Evolutionary conservation across 1,284 basidiomycete genomes (phyloP), one percentile per base, ranked within the genome.

Genomic region (Sanghuangporus sanghuang): DNA sequence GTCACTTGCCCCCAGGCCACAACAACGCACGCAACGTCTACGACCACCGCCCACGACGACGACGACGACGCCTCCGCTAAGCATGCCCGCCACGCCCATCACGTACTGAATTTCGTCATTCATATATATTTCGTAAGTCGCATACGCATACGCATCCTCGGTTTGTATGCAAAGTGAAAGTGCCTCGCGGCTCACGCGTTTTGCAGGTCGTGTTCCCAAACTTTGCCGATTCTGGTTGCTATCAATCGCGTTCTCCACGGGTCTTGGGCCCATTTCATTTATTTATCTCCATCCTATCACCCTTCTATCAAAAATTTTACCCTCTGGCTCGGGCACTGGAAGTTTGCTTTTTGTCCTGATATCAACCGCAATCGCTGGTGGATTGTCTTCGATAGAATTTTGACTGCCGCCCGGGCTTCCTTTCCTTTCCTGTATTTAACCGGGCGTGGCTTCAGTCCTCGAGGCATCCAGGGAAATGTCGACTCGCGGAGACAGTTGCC

Each of bases 121-220:
- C 23, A 21, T 7, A 23, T 52, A 14, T 23, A 21, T 11, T 23
- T 8, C 49, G 49, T 52, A 52, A 52, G 49, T 52, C 9, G 23
- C 12, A n/a, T 52, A 32, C 21, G 27, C 7, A 14, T n/a, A 11
- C n/a, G n/a, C 6, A 2, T 32, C 5, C 49, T 23, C 49, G 6
- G 49, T 32, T 52, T 52, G 49, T 52, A 52, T 46, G 44, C 44
- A 46, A 46, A n/a, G 44, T 46, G 44, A 46, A 46, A n/a, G 44
- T 46, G 44, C 49, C 63, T 64, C 58, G 59, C 49, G 57, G 50
- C 63, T 64, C 63, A 64, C 55, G 57, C 63, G 63, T 64, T 64
- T 55, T 56, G 27, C 52, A 60, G 59, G 58, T 64, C 63, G 63
- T 64, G 63, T 61, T 60, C 54, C 18, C 54, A 57, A 61, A 60